These are phyloP conservation scores for Pontederia paniculata DNA, from an alignment of 176 grass and related monocot species.

Conservation along the genomic window DNA sequence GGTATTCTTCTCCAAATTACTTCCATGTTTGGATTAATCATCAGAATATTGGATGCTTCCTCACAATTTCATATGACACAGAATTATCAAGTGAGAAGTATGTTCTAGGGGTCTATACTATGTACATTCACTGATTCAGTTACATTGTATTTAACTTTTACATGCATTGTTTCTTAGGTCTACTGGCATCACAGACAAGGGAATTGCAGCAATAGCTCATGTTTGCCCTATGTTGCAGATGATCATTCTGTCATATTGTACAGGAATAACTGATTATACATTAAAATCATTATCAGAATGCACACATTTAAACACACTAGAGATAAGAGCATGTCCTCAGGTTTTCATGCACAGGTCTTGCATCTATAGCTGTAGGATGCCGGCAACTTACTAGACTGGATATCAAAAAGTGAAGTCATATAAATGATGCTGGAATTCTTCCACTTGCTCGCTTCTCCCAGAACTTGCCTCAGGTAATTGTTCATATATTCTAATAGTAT, in stretches of 20 bases:
- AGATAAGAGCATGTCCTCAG: conserved; percentile 47
- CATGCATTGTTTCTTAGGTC: conserved; percentile 40
- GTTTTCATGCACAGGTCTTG: conserved; percentile 44
- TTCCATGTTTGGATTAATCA: too few species aligned
- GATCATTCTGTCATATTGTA: conserved; percentile 54
- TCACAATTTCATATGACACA: not conserved
- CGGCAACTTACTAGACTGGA: conserved; percentile 63
- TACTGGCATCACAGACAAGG: conserved; percentile 50
- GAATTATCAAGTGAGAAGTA: too few species aligned
- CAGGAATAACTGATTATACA: conserved; percentile 29
- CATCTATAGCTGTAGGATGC: conserved; percentile 43
- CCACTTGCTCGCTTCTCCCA: conserved; percentile 48
- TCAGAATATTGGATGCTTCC: too few species aligned
- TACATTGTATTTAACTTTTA: conserved; percentile 13
- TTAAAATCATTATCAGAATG: conserved; percentile 57
- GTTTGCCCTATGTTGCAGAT: conserved; percentile 50
- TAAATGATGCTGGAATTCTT: conserved; percentile 63
- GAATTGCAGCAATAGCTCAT: conserved; percentile 40
- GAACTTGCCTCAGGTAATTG: conserved; percentile 30
- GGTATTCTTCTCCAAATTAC: too few species aligned
- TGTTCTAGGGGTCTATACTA: not conserved
- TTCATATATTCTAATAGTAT: too few species aligned
- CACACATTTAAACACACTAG: conserved; percentile 42
- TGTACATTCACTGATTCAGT: not conserved
- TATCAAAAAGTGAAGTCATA: conserved; percentile 59